These are phyloP conservation scores for Viola odorata DNA, from an alignment of 345 rosid genomes.

Conservation along the genomic window DNA sequence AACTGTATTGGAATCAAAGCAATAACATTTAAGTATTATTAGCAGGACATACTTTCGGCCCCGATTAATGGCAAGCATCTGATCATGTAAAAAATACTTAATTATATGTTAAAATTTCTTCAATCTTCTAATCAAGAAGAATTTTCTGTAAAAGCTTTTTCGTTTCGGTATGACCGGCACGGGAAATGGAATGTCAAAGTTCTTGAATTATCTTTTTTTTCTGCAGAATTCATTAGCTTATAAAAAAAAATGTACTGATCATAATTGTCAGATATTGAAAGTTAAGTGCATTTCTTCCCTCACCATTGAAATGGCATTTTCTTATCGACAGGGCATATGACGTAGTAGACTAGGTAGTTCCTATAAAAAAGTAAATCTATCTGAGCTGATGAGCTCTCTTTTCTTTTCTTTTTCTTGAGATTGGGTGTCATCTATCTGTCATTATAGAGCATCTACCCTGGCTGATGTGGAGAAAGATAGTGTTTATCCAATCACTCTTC, in stretches of 20 bases:
- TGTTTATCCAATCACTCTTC: constrained; percentile 33
- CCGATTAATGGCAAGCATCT: constrained; percentile 17
- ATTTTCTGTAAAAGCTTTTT: too few relatives aligned
- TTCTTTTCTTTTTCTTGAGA: not conserved
- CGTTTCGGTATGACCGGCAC: not conserved
- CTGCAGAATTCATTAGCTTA: too few relatives aligned
- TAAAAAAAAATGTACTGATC: too few relatives aligned
- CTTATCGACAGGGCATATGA: not conserved
- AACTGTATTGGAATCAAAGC: constrained; percentile 17
- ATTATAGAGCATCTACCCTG: constrained; percentile 6
- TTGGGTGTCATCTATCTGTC: not conserved
- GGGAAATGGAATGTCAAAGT: not conserved
- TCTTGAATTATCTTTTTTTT: not conserved
- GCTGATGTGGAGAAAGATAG: constrained; percentile 40
- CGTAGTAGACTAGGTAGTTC: not conserved
- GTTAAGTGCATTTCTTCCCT: not conserved
- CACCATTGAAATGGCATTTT: not conserved
- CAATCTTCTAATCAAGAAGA: too few relatives aligned
- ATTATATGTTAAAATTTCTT: too few relatives aligned
- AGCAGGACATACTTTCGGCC: constrained; percentile 28
- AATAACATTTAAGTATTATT: constrained; percentile 1
- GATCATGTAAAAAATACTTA: not conserved
- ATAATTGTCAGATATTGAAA: too few relatives aligned
- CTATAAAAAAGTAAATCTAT: not conserved
- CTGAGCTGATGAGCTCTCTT: not conserved